A percentile compares a stretch with the other conserved stretches of the same genome.
Evolutionary conservation across 495 filamentous ascomycete genomes (phyloP).

Genomic region (Penicillium parvum): DNA sequence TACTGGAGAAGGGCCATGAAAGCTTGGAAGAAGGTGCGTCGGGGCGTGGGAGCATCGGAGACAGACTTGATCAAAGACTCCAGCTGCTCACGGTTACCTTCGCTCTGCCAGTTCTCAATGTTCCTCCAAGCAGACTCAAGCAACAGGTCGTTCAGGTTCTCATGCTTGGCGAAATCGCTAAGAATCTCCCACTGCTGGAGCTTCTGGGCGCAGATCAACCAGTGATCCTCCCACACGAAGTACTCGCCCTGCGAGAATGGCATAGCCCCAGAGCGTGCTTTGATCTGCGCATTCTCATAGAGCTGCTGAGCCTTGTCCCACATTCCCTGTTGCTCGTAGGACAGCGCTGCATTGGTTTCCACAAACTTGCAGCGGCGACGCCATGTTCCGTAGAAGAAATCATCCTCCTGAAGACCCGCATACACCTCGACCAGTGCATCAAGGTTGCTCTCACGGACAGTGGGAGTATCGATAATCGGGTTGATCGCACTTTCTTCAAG

Average conservation of each 20-base stretch:
- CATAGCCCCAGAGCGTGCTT: constrained; percentile 85
- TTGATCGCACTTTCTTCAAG: constrained; percentile 80
- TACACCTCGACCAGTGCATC: constrained; percentile 93
- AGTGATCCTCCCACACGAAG: constrained; percentile 99
- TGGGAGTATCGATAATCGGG: constrained; percentile 76
- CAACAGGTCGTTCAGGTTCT: constrained; percentile 96
- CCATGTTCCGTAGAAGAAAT: constrained; percentile 98
- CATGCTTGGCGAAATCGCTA: constrained; percentile 96
- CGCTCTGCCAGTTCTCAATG: constrained; percentile 84
- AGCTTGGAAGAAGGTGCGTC: constrained; percentile 92
- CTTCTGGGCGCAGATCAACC: constrained; percentile 95
- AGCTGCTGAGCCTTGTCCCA: constrained; percentile 97
- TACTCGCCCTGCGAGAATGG: constrained; percentile 97
- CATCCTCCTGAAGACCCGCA: constrained; percentile 82
- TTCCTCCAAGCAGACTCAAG: constrained; percentile 93
- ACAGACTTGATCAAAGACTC: constrained; percentile 90
- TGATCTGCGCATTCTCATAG: constrained; percentile 95
- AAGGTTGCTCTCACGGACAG: constrained; percentile 85
- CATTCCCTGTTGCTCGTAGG: constrained; percentile 98
- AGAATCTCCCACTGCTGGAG: constrained; percentile 98
- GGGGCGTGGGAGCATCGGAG: constrained; percentile 92
- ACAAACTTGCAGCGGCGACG: constrained; percentile 90
- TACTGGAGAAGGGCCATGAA: constrained; percentile 95
- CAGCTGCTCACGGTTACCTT: constrained; percentile 79
- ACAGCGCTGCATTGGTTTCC: constrained; percentile 93